Conservation (phyloP, 495 filamentous ascomycete species). For the Symbiotaphrina buchneri region DNA sequence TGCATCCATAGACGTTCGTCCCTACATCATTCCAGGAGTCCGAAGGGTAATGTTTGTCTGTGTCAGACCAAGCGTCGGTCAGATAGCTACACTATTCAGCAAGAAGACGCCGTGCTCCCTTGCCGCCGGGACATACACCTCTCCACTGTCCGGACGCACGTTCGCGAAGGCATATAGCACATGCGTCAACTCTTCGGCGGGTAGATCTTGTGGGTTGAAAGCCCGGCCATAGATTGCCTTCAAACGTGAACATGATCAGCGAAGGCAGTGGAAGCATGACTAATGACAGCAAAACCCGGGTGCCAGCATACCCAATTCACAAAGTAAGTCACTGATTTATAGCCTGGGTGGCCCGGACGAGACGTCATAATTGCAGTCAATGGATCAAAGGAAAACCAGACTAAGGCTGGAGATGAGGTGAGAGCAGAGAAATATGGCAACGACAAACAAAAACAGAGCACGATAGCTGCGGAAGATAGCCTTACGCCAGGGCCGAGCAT, state of each 20-base stretch:
- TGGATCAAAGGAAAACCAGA: too few relatives aligned
- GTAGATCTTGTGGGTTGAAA: conserved; percentile 71
- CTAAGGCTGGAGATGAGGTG: not conserved
- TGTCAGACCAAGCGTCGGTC: conserved; percentile 33
- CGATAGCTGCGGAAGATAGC: too few relatives aligned
- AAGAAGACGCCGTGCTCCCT: not conserved
- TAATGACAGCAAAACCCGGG: conserved; percentile 1
- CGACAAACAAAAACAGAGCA: not conserved
- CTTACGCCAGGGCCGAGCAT: too few relatives aligned
- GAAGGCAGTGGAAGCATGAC: conserved; percentile 1
- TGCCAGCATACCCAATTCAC: conserved; percentile 28
- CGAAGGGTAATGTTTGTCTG: conserved; percentile 64
- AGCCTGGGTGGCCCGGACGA: too few relatives aligned
- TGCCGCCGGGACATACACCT: conserved; percentile 34
- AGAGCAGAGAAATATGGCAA: not conserved
- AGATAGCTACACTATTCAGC: conserved; percentile 14
- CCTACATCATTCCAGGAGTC: conserved; percentile 52
- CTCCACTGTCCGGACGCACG: conserved; percentile 46
- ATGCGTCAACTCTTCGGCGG: conserved; percentile 74
- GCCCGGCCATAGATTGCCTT: conserved; percentile 74
- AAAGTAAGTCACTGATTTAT: conserved; percentile 27
- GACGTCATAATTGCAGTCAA: too few relatives aligned
- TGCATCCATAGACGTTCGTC: conserved; percentile 70
- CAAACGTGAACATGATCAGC: not conserved
- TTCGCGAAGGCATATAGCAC: conserved; percentile 83